Evolutionary conservation across 768 basidiomycete genomes (phyloP), one percentile per base, ranked within the genome.

Genomic region (Pisolithus microcarpus): DNA sequence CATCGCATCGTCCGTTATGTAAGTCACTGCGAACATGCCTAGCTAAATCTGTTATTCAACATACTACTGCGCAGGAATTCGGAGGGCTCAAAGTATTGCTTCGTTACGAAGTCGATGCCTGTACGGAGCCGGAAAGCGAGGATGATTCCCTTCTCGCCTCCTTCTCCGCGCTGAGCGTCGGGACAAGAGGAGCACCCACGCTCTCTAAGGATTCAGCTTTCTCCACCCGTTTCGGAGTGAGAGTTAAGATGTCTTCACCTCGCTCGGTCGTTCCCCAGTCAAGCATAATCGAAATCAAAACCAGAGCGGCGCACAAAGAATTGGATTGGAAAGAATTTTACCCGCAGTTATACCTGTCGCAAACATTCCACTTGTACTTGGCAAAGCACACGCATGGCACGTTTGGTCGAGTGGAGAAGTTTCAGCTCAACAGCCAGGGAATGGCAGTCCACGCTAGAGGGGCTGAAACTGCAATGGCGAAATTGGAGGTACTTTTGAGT

Each of bases 261-360:
- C 65, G 62, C 23, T 18, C 59, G 11, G 52, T 68, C 19, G 65
- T 70, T 16, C 65, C 71, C 5, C 74, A 75, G 47, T 52, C 62
- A 1, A 51, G 62, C 40, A 28, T 75, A 49, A 54, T 71, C 49
- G 72, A 72, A 45, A 53, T 74, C 37, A 61, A 63, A 38, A 73
- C 74, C 38, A 40, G 64, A n/a, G 57, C 63, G 1, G 30, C 40
- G 4, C 38, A 44, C n/a, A 56, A 62, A 7, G 62, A 66, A 8
- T 69, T 70, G 52, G 70, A 83, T 58, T 87, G 84, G 84, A 68
- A 59, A 26, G 82, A 85, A 11, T 67, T 70, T 1, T 86, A 80
- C 61, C 78, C 81, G 0, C 85, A 87, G 60, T 65, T 87, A 11
- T 82, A 76, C 61, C 74, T 89, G 49, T 85, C 87, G 6, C 81